Base-by-base conservation (phyloP, 2,329 filamentous ascomycete genomes). In the Pseudocercospora pini-densiflorae region DNA sequence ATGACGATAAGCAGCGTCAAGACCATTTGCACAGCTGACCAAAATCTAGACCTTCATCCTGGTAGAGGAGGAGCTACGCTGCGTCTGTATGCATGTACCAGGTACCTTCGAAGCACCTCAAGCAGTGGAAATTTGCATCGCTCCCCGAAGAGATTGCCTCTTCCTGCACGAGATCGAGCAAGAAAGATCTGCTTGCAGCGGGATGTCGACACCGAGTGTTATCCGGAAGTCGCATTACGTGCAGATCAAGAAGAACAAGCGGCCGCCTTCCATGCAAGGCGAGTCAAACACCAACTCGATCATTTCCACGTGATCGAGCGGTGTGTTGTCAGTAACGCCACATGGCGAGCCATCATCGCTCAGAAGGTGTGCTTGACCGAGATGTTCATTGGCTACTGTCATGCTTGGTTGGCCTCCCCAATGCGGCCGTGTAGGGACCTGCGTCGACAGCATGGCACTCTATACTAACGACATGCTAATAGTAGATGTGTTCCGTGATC, bases 1-100 rank as follows among this genome's bases (percentile, higher is more conserved):
- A 55, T 55, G 51, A 55, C 51, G 51, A 33, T 16, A 3, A 29
- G 23, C 27, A 55, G 51, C 51, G 27, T 55, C 51, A 55, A 55
- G 12, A 14, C 33, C 51, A 29, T 55, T 31, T 19, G 27, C 51
- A 55, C 21, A 55, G 23, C 23, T 31, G 27, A 33, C 27, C 51
- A 16, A 31, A 24, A 8, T 54, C 51, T n/a, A 29, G 14, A 54
- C 23, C 51, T 10, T 19, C 23, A 55, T 55, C 51, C 51, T 19
- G 27, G 51, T 10, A 55, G 23, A 24, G 5, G 23, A 10, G 12
- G 27, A 29, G 51, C 24, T 55, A 10, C 51, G 51, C 51, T 55
- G 51, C 51, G 24, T 29, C 24, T 54, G 51, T 16, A 24, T 29
- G 51, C 47, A 51, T 51, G 47, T 51, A 51, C 47, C 23, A 27